Evolutionary conservation across 78 protist species (phyloP).

Genomic region (Guillardia theta): DNA sequence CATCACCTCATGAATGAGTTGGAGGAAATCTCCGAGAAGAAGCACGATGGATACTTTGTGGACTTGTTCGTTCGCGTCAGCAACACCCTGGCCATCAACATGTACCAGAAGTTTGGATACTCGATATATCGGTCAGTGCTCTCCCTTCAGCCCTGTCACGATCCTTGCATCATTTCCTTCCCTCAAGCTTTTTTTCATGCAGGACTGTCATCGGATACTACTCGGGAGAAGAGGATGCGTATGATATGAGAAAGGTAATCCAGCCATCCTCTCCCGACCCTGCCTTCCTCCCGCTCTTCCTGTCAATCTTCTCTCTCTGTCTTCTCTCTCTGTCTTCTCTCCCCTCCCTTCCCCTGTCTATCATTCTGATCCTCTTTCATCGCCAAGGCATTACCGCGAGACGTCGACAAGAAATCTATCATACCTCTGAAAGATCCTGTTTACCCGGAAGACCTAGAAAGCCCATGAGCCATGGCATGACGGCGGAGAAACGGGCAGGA

Average conservation of each 20-base stretch:
- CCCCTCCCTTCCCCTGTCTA: not conserved
- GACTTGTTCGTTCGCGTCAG: slow-evolving; percentile 93
- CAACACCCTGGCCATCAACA: slow-evolving; percentile 81
- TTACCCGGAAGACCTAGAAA: slow-evolving; percentile 30
- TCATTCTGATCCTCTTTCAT: not conserved
- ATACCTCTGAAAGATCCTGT: slow-evolving; percentile 60
- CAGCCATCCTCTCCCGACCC: not conserved
- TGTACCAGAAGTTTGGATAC: slow-evolving; percentile 80
- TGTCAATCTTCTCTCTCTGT: not conserved
- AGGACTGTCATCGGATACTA: slow-evolving; percentile 83
- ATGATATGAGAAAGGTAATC: slow-evolving; percentile 5
- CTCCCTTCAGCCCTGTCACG: not conserved
- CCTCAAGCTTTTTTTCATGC: not conserved
- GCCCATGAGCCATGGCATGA: not conserved
- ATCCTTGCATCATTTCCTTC: not conserved
- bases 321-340: not conserved
- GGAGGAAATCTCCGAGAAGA: slow-evolving; percentile 82
- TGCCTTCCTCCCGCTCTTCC: not conserved
- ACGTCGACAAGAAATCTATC: slow-evolving; percentile 74
- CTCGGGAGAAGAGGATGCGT: slow-evolving; percentile 90
- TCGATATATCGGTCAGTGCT: slow-evolving; percentile 69
- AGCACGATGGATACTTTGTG: slow-evolving; percentile 85
- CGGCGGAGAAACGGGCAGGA: not conserved
- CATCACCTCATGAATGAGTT: slow-evolving; percentile 81
- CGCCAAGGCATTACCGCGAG: slow-evolving; percentile 78